phyloP scores from a whole-genome alignment of 805 yeast species.

The Phaffomyces thermotolerans region DNA sequence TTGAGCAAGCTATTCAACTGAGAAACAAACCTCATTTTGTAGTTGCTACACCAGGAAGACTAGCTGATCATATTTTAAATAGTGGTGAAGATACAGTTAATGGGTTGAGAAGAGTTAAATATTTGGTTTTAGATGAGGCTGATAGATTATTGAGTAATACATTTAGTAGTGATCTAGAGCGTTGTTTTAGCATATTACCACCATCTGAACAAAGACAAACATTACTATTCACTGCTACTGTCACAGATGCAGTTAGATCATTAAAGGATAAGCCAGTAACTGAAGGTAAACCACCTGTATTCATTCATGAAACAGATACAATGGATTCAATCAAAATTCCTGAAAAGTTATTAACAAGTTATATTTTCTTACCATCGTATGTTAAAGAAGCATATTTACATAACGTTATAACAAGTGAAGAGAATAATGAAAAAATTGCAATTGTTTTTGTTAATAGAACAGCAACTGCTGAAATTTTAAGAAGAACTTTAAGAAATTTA shows the following conservation, averaged over 20 bases:
- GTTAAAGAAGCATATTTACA: conserved; percentile 87
- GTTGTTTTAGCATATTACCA: conserved; percentile 70
- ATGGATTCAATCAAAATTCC: conserved; percentile 80
- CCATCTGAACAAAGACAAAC: conserved; percentile 73
- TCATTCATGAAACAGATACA: conserved; percentile 67
- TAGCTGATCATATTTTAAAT: conserved; percentile 83
- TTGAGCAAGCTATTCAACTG: conserved; percentile 77
- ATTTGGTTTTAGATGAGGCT: conserved; percentile 90
- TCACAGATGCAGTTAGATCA: conserved; percentile 84
- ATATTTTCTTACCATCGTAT: conserved; percentile 74
- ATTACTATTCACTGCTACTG: conserved; percentile 88
- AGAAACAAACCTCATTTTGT: conserved; percentile 88
- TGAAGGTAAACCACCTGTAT: conserved; percentile 47
- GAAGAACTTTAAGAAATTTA: conserved; percentile 66
- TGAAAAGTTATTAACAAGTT: conserved; percentile 53
- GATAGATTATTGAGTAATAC: conserved; percentile 83
- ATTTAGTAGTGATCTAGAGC: conserved; percentile 69
- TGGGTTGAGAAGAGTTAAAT: conserved; percentile 74
- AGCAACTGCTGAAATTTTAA: conserved; percentile 76
- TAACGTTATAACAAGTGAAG: conserved; percentile 54
- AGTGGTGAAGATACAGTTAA: conserved; percentile 84
- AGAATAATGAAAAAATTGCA: conserved; percentile 58
- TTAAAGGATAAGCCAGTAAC: conserved; percentile 58
- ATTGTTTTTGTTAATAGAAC: conserved; percentile 92
- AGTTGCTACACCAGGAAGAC: conserved; percentile 94